Evolutionary conservation across 768 basidiomycete genomes (phyloP).

Genomic region (Mycena belliarum): DNA sequence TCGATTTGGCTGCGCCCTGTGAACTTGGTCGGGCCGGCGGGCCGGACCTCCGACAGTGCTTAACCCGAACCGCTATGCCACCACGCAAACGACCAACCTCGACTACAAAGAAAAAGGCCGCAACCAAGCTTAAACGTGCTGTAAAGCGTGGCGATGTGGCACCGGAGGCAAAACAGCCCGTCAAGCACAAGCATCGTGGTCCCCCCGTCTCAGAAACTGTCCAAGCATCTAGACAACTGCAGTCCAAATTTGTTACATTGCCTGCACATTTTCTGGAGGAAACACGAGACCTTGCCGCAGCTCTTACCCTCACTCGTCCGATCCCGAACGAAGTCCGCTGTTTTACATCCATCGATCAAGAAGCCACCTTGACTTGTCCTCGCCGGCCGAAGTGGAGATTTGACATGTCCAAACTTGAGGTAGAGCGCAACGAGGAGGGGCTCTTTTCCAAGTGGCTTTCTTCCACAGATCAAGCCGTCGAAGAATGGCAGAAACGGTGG

Average conservation of each 20-base stretch:
- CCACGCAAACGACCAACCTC: slow-evolving; percentile 54
- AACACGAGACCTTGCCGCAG: slow-evolving; percentile 57
- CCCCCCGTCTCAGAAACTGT: slow-evolving; percentile 31
- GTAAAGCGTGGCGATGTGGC: slow-evolving; percentile 75
- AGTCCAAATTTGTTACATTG: slow-evolving; percentile 71
- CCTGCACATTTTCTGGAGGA: slow-evolving; percentile 60
- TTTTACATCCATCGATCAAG: slow-evolving; percentile 1
- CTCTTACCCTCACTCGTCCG: slow-evolving; percentile 56
- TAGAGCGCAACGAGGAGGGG: slow-evolving; percentile 89
- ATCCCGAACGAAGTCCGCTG: slow-evolving; percentile 35
- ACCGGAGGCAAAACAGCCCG: slow-evolving; percentile 35
- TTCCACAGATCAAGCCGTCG: slow-evolving; percentile 58
- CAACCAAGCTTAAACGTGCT: slow-evolving; percentile 78
- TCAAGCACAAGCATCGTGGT: slow-evolving; percentile 31
- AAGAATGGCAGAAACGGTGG: slow-evolving; percentile 42
- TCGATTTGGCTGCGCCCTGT: too few species aligned
- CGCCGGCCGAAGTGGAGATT: slow-evolving; percentile 84
- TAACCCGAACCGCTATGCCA: slow-evolving; percentile 30
- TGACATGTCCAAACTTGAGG: slow-evolving; percentile 84
- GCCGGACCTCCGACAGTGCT: too few species aligned
- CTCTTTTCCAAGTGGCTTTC: slow-evolving; percentile 68
- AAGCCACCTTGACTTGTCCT: slow-evolving; percentile 48
- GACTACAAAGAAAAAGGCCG: slow-evolving; percentile 67
- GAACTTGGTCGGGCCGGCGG: too few species aligned
- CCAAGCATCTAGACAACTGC: slow-evolving; percentile 52